These are phyloP conservation scores for Alternaria gaisen DNA, from an alignment of 2,329 filamentous ascomycete genomes.

Conservation along the genomic window DNA sequence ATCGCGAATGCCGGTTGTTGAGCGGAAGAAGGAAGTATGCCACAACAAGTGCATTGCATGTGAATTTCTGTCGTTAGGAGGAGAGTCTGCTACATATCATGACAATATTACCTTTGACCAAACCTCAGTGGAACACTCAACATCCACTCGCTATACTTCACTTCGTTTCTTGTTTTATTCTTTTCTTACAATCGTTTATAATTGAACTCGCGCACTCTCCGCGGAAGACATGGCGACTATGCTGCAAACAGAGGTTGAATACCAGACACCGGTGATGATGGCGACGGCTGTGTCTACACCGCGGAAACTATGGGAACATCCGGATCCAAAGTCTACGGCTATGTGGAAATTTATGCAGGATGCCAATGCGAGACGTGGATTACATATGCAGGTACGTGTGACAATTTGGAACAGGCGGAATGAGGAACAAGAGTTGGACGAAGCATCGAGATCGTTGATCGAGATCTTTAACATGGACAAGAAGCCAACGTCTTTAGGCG, in stretches of 20 bases:
- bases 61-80: not conserved
- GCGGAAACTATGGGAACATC: slow-evolving; percentile 59
- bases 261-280: slow-evolving; percentile 3
- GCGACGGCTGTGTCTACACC: slow-evolving; percentile 29
- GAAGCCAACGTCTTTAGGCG: not conserved
- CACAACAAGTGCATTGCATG: not conserved
- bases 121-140: not conserved
- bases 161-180: not conserved
- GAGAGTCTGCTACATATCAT: not conserved
- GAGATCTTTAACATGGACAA: not conserved
- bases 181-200: not conserved
- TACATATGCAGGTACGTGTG: slow-evolving; percentile 65
- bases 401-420: not conserved
- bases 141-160: not conserved
- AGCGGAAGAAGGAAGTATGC: slow-evolving; percentile 3
- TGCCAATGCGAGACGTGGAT: slow-evolving; percentile 66
- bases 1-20: slow-evolving; percentile 3
- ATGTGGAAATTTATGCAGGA: slow-evolving; percentile 62
- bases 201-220: not conserved
- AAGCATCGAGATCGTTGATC: not conserved
- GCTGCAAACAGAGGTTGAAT: slow-evolving; percentile 1
- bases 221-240: not conserved
- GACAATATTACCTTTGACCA: not conserved
- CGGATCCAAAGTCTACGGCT: slow-evolving; percentile 53
- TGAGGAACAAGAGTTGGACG: not conserved